Base-by-base conservation (phyloP, 2,329 filamentous ascomycete species). In the Lithohypha guttulata region DNA sequence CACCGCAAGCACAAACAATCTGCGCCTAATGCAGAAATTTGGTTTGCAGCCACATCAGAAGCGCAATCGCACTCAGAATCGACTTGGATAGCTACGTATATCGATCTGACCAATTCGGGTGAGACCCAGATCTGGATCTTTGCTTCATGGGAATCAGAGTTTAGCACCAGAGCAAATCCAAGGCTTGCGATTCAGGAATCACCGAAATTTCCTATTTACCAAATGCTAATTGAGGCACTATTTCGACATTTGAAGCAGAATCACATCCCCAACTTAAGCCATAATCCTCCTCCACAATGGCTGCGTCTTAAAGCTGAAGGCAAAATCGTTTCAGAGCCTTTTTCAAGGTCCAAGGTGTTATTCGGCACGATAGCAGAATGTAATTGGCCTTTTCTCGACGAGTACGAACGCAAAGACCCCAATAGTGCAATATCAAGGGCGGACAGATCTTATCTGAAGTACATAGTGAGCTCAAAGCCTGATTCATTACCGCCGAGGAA, bases 81-180 rank as follows among this genome's bases (percentile, higher is more conserved):
- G 4, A 10, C 36, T 3, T 66, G 63, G 63, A 51, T 65, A 26
- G 58, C 55, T 37, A 61, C 59, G 6, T 53, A 58, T 34, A 57
- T 64, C 33, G 61, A 66, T 52, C 51, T 66, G 4, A 52, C 52
- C 37, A 46, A 51, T 13, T 54, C 59, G 19, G 57, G 55, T 9
- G 57, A 63, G 39, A 65, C 62, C n/a, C 62, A 65, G 42, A 51
- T 62, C 14, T 53, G 58, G 50, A 19, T 62, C 13, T 66, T 62
- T 41, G 63, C 59, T 17, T 63, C 57, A 39, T 54, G 63, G 3
- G 62, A 66, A 46, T 13, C 27, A 4, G 19, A 38, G 15, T 19
- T 31, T 14, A 29, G 26, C 13, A 14, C n/a, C 4, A 13, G 11
- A 11, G 17, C 15, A 5, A 11, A 11, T 21, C 22, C 18, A 13